Evolutionary conservation across 805 yeast species (phyloP).

Genomic region (Suhomyces xylopsoci): DNA sequence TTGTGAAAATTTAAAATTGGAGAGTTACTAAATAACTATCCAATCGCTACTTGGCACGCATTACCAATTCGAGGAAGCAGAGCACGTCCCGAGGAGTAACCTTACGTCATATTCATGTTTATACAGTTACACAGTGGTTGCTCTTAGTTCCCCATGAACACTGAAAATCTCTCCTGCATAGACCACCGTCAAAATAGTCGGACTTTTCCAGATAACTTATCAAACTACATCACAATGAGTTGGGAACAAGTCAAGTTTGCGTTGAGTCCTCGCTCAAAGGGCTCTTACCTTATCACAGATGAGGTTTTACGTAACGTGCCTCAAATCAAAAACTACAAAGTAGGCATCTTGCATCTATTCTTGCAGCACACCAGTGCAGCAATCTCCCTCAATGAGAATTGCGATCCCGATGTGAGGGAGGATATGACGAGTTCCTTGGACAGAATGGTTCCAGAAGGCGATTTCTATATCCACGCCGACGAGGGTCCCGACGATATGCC

Average conservation of each 20-base stretch:
- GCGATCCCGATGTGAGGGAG: slow-evolving; percentile 70
- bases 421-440: slow-evolving; percentile 67
- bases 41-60: too few relatives aligned
- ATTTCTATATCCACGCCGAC: slow-evolving; percentile 58
- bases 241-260: slow-evolving; percentile 63
- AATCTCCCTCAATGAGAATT: slow-evolving; percentile 72
- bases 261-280: slow-evolving; percentile 57
- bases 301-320: slow-evolving; percentile 59
- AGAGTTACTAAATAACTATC: too few relatives aligned
- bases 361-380: slow-evolving; percentile 81
- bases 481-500: slow-evolving; percentile 88
- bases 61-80: too few relatives aligned
- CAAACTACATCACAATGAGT: neutral
- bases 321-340: slow-evolving; percentile 53
- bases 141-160: neutral
- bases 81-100: too few relatives aligned
- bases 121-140: too few relatives aligned
- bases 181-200: neutral
- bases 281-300: slow-evolving; percentile 68
- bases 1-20: too few relatives aligned
- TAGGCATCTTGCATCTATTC: slow-evolving; percentile 65
- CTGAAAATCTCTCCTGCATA: neutral
- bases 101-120: too few relatives aligned
- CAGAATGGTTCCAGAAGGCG: slow-evolving; percentile 64
- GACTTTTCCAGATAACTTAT: neutral